These are phyloP conservation scores for Simplicillium aogashimaense DNA, from an alignment of 2,329 filamentous ascomycete genomes.

Conservation along the genomic window DNA sequence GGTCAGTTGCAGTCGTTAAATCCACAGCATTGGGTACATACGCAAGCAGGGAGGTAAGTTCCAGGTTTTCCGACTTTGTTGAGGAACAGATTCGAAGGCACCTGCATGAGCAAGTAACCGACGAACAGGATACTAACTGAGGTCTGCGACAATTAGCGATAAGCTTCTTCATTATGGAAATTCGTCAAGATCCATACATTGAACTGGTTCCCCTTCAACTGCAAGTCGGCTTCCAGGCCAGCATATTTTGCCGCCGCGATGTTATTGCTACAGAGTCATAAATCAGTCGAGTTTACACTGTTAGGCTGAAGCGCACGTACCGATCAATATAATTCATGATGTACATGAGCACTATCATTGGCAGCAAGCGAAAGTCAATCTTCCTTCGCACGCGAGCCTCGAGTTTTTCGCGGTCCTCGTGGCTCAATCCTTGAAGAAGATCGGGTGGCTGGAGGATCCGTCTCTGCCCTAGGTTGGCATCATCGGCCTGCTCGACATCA, in stretches of 20 bases:
- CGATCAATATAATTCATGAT: conserved; percentile 53
- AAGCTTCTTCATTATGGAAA: not conserved
- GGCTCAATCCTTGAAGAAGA: conserved; percentile 27
- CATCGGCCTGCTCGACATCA: not conserved
- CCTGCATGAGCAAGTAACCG: conserved; percentile 36
- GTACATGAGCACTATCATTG: conserved; percentile 54
- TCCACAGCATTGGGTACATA: conserved; percentile 16
- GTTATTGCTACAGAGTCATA: conserved; percentile 20
- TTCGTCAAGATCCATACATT: not conserved
- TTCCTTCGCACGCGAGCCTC: conserved; percentile 49
- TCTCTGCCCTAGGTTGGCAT: not conserved
- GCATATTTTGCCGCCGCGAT: conserved; percentile 32
- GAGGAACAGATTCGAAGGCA: conserved; percentile 40
- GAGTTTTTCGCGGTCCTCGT: conserved; percentile 32
- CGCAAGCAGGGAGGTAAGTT: conserved; percentile 32
- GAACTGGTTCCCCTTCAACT: conserved; percentile 15
- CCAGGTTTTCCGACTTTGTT: conserved; percentile 40
- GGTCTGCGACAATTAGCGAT: not conserved
- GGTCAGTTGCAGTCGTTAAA: not conserved
- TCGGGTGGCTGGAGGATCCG: conserved; percentile 13
- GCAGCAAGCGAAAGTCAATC: conserved; percentile 50
- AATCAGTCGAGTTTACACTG: not conserved
- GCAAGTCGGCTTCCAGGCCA: conserved; percentile 34
- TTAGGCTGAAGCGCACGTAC: conserved; percentile 7
- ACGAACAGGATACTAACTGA: conserved; percentile 5